Conservation (phyloP, 192 early-diverging fungal genomes). For the Linderina pennispora region DNA sequence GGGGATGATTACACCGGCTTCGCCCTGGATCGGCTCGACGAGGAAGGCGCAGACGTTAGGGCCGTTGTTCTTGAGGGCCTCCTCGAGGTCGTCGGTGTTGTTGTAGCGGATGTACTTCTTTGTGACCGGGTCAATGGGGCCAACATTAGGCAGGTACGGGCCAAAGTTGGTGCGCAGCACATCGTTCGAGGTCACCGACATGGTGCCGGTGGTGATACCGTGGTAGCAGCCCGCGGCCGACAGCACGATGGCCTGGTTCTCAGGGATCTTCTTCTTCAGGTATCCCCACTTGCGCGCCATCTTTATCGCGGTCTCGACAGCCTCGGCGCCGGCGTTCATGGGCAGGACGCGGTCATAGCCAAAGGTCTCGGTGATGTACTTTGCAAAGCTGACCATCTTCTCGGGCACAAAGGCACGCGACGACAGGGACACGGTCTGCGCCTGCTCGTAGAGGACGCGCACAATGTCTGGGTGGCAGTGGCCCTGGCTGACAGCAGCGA, state of each 20-base stretch:
- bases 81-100: slow-evolving; percentile 80
- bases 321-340: slow-evolving; percentile 99
- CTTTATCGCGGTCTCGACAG: slow-evolving; percentile 98
- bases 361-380: slow-evolving; percentile 91
- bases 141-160: slow-evolving; percentile 87
- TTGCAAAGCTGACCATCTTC: slow-evolving; percentile 81
- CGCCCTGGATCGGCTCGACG: slow-evolving; percentile 99
- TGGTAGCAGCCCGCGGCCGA: slow-evolving; percentile 90
- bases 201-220: slow-evolving; percentile 86
- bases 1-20: slow-evolving; percentile 95
- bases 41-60: slow-evolving; percentile 85
- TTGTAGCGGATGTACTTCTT: slow-evolving; percentile 74
- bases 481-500: slow-evolving; percentile 77
- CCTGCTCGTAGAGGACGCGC: slow-evolving; percentile 83
- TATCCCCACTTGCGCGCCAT: slow-evolving; percentile 97
- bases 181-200: slow-evolving; percentile 94
- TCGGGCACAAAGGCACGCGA: slow-evolving; percentile 98
- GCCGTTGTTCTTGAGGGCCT: slow-evolving; percentile 77
- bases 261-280: slow-evolving; percentile 81
- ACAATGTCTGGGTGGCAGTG: slow-evolving; percentile 97
- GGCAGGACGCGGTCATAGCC: slow-evolving; percentile 96
- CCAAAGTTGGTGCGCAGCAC: slow-evolving; percentile 79
- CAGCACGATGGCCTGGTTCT: slow-evolving; percentile 71
- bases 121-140: slow-evolving; percentile 71
- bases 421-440: slow-evolving; percentile 71